phyloP scores from a whole-genome alignment of 108 stramenopile species.

The Craspedostauros australis region DNA sequence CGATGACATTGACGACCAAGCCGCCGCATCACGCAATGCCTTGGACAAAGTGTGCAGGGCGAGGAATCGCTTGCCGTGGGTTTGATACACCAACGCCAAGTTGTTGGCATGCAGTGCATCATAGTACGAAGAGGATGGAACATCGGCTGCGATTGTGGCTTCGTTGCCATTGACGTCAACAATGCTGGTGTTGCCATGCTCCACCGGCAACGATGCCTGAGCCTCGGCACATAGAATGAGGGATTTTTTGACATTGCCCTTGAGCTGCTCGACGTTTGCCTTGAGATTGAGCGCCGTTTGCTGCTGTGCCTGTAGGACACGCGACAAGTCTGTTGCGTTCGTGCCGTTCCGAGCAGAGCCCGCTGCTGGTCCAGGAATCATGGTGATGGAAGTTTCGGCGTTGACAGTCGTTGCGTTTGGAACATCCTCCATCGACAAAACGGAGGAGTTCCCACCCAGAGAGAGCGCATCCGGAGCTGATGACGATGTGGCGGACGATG shows the following conservation, averaged over 20 bases:
- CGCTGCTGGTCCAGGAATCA: conserved; percentile 16
- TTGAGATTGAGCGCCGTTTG: conserved; percentile 70
- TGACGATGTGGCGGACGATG: conserved; percentile 1
- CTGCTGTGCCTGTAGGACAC: conserved; percentile 36
- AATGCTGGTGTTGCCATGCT: neutral
- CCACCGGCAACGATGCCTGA: conserved; percentile 14
- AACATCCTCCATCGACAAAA: too few species aligned
- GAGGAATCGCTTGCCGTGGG: conserved; percentile 55
- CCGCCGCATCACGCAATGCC: conserved; percentile 28
- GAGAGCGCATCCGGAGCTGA: conserved; percentile 1
- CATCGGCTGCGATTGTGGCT: too few species aligned
- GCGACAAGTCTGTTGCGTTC: conserved; percentile 9
- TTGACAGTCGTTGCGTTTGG: too few species aligned
- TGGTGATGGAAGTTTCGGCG: too few species aligned
- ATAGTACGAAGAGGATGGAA: too few species aligned
- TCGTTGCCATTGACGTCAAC: too few species aligned
- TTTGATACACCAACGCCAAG: conserved; percentile 63
- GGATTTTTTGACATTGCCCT: conserved; percentile 73
- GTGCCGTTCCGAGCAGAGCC: conserved; percentile 9
- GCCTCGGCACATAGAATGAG: conserved; percentile 74
- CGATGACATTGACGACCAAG: too few species aligned
- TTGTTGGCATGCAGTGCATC: conserved; percentile 76
- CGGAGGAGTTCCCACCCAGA: too few species aligned
- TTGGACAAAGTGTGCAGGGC: conserved; percentile 66
- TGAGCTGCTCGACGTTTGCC: conserved; percentile 74